These are phyloP conservation scores for Chimonanthus praecox DNA, from an alignment of 164 flowering plant genomes.

Conservation along the genomic window DNA sequence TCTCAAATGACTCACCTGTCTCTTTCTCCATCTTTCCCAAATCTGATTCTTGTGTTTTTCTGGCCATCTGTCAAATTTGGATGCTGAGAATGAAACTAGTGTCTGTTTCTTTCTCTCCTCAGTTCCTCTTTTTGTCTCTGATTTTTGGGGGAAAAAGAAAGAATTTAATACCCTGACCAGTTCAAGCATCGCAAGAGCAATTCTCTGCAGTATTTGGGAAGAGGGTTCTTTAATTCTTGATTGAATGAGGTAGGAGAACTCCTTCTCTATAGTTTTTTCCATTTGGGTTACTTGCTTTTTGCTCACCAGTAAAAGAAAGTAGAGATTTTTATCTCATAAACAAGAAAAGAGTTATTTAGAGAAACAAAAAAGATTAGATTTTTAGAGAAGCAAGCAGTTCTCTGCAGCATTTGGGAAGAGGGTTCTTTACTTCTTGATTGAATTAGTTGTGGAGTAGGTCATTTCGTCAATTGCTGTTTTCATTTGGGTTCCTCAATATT, in stretches of 20 bases:
- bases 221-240: conserved; percentile 16
- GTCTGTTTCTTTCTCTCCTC: conserved; percentile 14
- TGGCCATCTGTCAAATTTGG: conserved; percentile 7
- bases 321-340: background rate
- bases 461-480: background rate
- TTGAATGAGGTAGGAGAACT: conserved; percentile 3
- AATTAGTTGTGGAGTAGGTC: background rate
- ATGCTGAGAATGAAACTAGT: conserved; percentile 7
- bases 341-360: background rate
- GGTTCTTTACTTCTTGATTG: conserved; percentile 13
- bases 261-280: background rate
- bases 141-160: conserved; percentile 4
- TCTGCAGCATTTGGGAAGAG: conserved; percentile 6
- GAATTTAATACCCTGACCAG: background rate
- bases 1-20: background rate
- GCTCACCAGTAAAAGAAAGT: background rate
- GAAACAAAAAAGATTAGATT: background rate
- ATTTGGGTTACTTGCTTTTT: conserved; percentile 2
- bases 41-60: conserved; percentile 2
- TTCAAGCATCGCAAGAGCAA: conserved; percentile 1
- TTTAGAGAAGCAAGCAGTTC: conserved; percentile 3
- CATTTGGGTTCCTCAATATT: background rate
- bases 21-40: background rate
- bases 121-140: conserved; percentile 12
- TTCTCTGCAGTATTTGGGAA: conserved; percentile 7